Percentiles rank a stretch among this genome's conserved stretches.
Evolutionary conservation across 2,329 filamentous ascomycete species (phyloP).

Genomic region (Neopestalotiopsis rosae): DNA sequence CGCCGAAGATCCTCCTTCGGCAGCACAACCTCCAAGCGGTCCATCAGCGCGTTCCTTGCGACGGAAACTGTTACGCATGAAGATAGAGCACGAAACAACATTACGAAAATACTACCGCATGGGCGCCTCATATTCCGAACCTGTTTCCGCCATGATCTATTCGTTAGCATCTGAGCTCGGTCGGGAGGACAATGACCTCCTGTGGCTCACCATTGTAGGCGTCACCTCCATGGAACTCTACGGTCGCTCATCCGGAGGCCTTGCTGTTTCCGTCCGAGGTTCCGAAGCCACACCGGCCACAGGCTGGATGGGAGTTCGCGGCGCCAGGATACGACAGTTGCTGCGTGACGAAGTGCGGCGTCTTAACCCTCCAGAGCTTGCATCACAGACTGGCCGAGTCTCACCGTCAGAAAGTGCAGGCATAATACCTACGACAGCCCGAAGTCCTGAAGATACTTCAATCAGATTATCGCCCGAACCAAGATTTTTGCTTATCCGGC

Average conservation of each 20-base stretch:
- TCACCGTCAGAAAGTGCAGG: conserved; percentile 69
- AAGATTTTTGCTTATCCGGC: conserved; percentile 87
- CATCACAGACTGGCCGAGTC: conserved; percentile 62
- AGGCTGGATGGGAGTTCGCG: conserved; percentile 83
- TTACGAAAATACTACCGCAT: conserved; percentile 84
- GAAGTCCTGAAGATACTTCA: conserved; percentile 87
- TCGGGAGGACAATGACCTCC: conserved; percentile 92
- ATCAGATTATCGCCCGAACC: conserved; percentile 94
- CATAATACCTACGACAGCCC: conserved; percentile 87
- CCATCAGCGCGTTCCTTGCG: conserved; percentile 76
- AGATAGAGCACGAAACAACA: conserved; percentile 76
- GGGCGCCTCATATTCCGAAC: conserved; percentile 91
- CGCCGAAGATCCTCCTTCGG: conserved; percentile 59
- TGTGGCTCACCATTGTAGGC: conserved; percentile 95
- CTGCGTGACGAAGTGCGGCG: conserved; percentile 93
- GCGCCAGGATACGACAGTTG: conserved; percentile 82
- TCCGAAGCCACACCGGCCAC: conserved; percentile 63
- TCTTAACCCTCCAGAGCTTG: conserved; percentile 78
- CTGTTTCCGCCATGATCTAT: conserved; percentile 92
- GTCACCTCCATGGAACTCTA: conserved; percentile 94
- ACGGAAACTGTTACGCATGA: conserved; percentile 74
- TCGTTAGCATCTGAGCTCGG: conserved; percentile 93
- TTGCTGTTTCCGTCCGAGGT: conserved; percentile 64
- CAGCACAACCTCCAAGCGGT: conserved; percentile 62
- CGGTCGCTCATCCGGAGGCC: conserved; percentile 81